phyloP scores from a whole-genome alignment of 1,284 basidiomycete species.

The Farysia itapuensis region DNA sequence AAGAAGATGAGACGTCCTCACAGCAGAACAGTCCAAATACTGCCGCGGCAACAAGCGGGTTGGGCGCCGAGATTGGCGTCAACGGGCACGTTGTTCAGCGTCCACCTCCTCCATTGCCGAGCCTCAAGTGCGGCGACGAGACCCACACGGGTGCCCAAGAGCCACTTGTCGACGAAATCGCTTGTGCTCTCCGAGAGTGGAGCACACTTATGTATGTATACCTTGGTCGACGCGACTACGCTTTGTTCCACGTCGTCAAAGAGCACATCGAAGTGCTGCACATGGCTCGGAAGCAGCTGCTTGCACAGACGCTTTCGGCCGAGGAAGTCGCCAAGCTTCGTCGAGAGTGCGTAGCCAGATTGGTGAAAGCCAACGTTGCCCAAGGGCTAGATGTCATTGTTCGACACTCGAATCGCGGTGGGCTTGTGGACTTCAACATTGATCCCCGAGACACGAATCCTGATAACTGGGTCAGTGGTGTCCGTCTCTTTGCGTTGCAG shows the following conservation, averaged over 20 bases:
- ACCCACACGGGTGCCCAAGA: conserved; percentile 63
- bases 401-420: conserved; percentile 86
- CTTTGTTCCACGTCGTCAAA: conserved; percentile 80
- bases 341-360: conserved; percentile 80
- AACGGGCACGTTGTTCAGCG: conserved; percentile 35
- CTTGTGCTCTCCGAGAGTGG: conserved; percentile 94
- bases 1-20: conserved; percentile 35
- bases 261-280: conserved; percentile 90
- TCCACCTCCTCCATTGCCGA: conserved; percentile 84
- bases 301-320: conserved; percentile 79
- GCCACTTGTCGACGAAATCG: conserved; percentile 94
- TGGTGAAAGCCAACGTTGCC: conserved; percentile 86
- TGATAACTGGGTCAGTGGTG: conserved; percentile 55
- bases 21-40: conserved; percentile 29
- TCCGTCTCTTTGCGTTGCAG: conserved; percentile 57
- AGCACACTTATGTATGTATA: conserved; percentile 87
- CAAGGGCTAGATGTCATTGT: conserved; percentile 94
- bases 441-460: conserved; percentile 38
- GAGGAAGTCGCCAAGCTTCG: conserved; percentile 83
- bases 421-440: conserved; percentile 68
- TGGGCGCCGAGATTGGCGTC: conserved; percentile 15
- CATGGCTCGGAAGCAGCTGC: conserved; percentile 81
- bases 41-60: conserved; percentile 5
- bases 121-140: conserved; percentile 67
- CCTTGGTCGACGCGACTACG: conserved; percentile 83